These are phyloP conservation scores for Blepharisma undulans DNA, from an alignment of 169 alveolate genomes.

Conservation along the genomic window DNA sequence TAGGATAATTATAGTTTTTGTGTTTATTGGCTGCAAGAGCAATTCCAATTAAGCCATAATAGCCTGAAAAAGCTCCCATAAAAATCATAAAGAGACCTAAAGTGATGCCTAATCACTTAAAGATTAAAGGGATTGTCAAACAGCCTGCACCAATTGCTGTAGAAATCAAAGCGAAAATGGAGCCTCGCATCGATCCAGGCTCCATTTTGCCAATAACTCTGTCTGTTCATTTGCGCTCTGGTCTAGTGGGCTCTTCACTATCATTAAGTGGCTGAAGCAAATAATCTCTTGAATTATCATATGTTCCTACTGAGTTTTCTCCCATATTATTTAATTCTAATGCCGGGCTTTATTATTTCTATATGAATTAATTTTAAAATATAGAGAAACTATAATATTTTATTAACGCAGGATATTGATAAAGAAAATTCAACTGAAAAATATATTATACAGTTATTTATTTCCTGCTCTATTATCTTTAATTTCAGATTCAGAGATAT, in stretches of 20 bases:
- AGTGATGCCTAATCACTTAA: constrained; percentile 5
- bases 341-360: background rate
- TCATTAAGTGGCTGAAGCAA: background rate
- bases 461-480: background rate
- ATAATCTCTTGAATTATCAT: background rate
- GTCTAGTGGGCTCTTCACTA: background rate
- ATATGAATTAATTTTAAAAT: background rate
- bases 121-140: constrained; percentile 33
- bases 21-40: constrained; percentile 7
- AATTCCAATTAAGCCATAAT: background rate
- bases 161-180: constrained; percentile 30
- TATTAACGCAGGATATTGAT: too few species aligned
- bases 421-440: background rate
- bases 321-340: background rate
- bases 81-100: constrained; percentile 16
- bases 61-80: background rate
- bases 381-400: background rate
- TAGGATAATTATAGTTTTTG: constrained; percentile 9
- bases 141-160: constrained; percentile 42
- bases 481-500: background rate
- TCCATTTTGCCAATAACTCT: constrained; percentile 26
- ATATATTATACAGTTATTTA: background rate
- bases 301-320: background rate
- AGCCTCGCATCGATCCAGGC: constrained; percentile 29
- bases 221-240: background rate